A percentile compares a stretch with the other conserved stretches of the same genome.
Evolutionary conservation across 2,329 filamentous ascomycete genomes (phyloP).

Genomic region (Colletotrichum kahawae): DNA sequence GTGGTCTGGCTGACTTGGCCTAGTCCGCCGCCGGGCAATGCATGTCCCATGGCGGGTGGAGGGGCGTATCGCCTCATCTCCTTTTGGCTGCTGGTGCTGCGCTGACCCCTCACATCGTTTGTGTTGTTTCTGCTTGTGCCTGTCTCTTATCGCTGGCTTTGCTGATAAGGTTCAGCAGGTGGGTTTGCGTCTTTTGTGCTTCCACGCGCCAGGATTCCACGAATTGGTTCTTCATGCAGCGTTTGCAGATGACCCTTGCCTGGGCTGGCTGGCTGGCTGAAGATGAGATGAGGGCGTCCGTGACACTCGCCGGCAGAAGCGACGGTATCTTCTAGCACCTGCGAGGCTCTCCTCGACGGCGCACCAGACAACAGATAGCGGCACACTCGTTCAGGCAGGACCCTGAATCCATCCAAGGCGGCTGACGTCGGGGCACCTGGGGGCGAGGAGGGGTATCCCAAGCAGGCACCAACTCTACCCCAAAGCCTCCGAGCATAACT

Average conservation of each 20-base stretch:
- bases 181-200: conserved; percentile 16
- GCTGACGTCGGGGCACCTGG: conserved; percentile 1
- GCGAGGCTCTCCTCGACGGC: not conserved
- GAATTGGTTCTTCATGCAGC: conserved; percentile 8
- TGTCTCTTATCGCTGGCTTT: not conserved
- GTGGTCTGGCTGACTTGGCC: not conserved
- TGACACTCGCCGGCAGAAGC: not conserved
- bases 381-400: not conserved
- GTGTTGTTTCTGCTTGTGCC: not conserved
- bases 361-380: not conserved
- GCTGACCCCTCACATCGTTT: not conserved
- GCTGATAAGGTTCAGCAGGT: conserved; percentile 8
- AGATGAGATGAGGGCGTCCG: not conserved
- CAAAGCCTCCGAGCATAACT: not conserved
- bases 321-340: not conserved
- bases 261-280: not conserved
- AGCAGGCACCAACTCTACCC: not conserved
- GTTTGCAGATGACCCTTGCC: conserved; percentile 2
- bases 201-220: conserved; percentile 4
- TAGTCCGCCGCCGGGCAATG: not conserved
- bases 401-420: conserved; percentile 6
- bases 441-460: conserved; percentile 10
- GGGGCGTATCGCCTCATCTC: not conserved
- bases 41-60: not conserved
- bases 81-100: not conserved